Evolutionary conservation across 768 basidiomycete genomes (phyloP), one percentile per base, ranked within the genome.

Genomic region (Astraeus odoratus): DNA sequence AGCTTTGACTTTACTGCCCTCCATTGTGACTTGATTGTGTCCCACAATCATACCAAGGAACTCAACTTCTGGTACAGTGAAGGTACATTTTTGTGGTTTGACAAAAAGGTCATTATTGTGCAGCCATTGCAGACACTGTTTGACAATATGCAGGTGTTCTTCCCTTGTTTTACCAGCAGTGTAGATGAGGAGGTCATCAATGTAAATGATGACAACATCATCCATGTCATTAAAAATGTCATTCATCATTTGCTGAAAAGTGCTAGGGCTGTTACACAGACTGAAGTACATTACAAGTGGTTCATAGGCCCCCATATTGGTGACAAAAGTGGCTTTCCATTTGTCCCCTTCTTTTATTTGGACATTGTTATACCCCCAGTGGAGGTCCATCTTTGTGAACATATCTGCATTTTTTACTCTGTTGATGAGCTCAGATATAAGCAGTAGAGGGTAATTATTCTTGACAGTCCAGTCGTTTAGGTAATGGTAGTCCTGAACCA

Each of bases 181-280:
- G 52, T 58, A 68, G 36, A 69, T 61, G 40, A 73, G 51, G 25
- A 74, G 68, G 47, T 75, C 64, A 46, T 73, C 70, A 22, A 75
- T 51, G 50, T 78, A 73, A 36, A 75, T 64, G 0, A 60, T 49
- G 18, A 77, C 63, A 22, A 67, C 60, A 26, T 41, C 26, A 5
- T n/a, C 13, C 39, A 41, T 41, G 15, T 41, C 24, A 26, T 18
- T 13, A 20, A 39, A 39, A 8, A 39, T 39, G 48, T 60, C 51
- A 47, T 67, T 59, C 57, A 65, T 65, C 51, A 63, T 55, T 0
- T 36, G 39, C 31, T 31, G 30, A 12, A 74, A 0, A 64, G 60
- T 0, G 67, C 63, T 10, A 12, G 65, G 63, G 2, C 52, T 52
- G 43, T 75, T 72, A 24, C 49, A 64, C 12, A 61, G 43, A 0